Evolutionary conservation across 2,329 filamentous ascomycete species (phyloP), one percentile per base, ranked within the genome.

Genomic region (Malbranchea zuffiana): DNA sequence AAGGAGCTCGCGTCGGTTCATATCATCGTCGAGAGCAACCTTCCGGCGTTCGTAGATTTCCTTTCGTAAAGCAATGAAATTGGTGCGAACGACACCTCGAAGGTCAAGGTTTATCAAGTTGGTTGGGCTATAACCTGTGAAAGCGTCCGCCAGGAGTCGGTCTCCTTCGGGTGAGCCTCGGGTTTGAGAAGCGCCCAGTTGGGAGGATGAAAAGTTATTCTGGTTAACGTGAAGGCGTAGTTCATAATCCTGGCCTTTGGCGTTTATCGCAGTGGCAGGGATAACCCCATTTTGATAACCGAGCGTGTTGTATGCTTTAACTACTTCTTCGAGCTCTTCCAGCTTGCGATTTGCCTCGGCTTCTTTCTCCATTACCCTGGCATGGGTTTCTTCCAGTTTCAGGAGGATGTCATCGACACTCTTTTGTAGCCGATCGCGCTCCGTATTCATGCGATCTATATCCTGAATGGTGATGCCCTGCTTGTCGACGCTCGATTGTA

Each of bases 401-500:
- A 74, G 69, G 4, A 75, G 71, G 0, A 84, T 82, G 2, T 78
- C 74, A 50, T 94, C 85, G 29, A 94, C 80, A 27, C 80, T 82
- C 50, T 81, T 87, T 47, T 93, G 84, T n/a, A 98, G 72, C 31
- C 90, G 78, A 53, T 98, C 90, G 36, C 87, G 79, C 59, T 98
- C 90, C 23, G 83, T 80, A 49, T 86, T 94, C 88, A 98, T 95
- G 59, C 90, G 85, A 70, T 98, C 90, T 55, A 98, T 96, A 71
- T 98, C 90, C 63, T 90, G 82, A 63, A 95, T 92, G 52, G 86
- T 92, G 56, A 98, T 87, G 2, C 90, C 90, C 55, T 93, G 85
- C 49, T 81, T 79, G 59, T 96, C 90, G 18, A 98, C 86, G 19
- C 82, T 78, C 41, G 80, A 78, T 57, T 96, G 88, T 6, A 98